These are phyloP conservation scores for Diaporthe destruens DNA, from an alignment of 2,329 filamentous ascomycete genomes.

Conservation along the genomic window DNA sequence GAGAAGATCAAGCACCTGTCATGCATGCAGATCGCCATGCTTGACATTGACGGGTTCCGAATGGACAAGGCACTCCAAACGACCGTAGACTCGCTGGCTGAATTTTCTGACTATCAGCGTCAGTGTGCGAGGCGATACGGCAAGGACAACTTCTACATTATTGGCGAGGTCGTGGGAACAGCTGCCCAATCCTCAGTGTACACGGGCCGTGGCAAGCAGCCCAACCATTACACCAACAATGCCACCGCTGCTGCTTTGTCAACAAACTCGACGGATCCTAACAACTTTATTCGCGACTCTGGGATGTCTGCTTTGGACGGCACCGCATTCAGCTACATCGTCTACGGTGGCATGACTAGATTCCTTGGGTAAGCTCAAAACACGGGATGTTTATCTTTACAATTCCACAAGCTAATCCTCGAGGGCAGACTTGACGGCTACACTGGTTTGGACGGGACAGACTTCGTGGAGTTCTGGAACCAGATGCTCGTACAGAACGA, in stretches of 20 bases:
- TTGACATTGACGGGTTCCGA: slow-evolving; percentile 77
- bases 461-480: slow-evolving; percentile 66
- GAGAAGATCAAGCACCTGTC: slow-evolving; percentile 71
- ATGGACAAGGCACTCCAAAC: slow-evolving; percentile 76
- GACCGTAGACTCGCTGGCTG: slow-evolving; percentile 70
- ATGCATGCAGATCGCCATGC: slow-evolving; percentile 70
- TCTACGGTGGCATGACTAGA: slow-evolving; percentile 70
- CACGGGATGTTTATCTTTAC: no score
- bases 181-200: slow-evolving; percentile 72
- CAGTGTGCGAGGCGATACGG: slow-evolving; percentile 65
- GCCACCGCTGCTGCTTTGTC: slow-evolving; percentile 61
- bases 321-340: slow-evolving; percentile 73
- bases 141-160: slow-evolving; percentile 74
- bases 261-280: slow-evolving; percentile 56
- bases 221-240: slow-evolving; percentile 62
- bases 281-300: slow-evolving; percentile 64
- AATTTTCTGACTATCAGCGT: slow-evolving; percentile 69
- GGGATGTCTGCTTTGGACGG: slow-evolving; percentile 68
- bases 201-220: slow-evolving; percentile 71
- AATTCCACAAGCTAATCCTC: slow-evolving; percentile 40
- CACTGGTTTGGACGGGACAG: slow-evolving; percentile 43
- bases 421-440: slow-evolving; percentile 44
- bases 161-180: slow-evolving; percentile 73
- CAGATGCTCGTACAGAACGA: slow-evolving; percentile 68
- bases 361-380: slow-evolving; percentile 69